These are phyloP conservation scores for Moesziomyces parantarcticus DNA, from an alignment of 1,284 basidiomycete species.

Conservation along the genomic window DNA sequence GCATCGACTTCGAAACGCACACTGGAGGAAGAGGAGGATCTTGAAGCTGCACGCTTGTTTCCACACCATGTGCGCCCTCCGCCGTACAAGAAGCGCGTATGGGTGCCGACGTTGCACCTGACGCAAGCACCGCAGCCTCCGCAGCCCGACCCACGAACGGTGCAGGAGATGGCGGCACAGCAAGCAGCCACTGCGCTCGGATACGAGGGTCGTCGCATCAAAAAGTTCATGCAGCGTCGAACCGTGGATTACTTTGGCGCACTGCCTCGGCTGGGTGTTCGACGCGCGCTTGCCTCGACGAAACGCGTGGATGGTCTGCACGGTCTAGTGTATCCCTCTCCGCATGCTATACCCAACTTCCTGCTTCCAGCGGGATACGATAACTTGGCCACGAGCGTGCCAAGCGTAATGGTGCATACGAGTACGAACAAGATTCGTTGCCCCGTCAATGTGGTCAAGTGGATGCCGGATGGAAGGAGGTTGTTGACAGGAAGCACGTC, in stretches of 20 bases:
- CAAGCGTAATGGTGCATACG: constrained; percentile 95
- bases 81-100: constrained; percentile 39
- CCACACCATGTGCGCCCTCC: constrained; percentile 6
- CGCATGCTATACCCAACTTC: constrained; percentile 69
- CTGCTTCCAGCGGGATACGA: constrained; percentile 90
- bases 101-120: constrained; percentile 66
- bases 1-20: constrained; percentile 39
- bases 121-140: constrained; percentile 77
- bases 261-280: constrained; percentile 78
- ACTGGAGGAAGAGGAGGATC: constrained; percentile 28
- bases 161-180: constrained; percentile 80
- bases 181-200: constrained; percentile 65
- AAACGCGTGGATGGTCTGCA: constrained; percentile 13
- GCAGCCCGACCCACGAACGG: constrained; percentile 77
- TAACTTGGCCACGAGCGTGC: constrained; percentile 87
- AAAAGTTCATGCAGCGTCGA: constrained; percentile 88
- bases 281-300: constrained; percentile 9
- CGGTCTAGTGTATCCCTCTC: constrained; percentile 46
- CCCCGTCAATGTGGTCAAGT: constrained; percentile 93
- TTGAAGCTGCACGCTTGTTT: constrained; percentile 9
- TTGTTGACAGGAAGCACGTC: constrained; percentile 93
- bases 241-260: constrained; percentile 94
- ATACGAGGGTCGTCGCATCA: constrained; percentile 77
- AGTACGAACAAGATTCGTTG: constrained; percentile 98
- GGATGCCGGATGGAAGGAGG: constrained; percentile 94